phyloP scores from a whole-genome alignment of 768 basidiomycete species.

The Paxillus involutus region DNA sequence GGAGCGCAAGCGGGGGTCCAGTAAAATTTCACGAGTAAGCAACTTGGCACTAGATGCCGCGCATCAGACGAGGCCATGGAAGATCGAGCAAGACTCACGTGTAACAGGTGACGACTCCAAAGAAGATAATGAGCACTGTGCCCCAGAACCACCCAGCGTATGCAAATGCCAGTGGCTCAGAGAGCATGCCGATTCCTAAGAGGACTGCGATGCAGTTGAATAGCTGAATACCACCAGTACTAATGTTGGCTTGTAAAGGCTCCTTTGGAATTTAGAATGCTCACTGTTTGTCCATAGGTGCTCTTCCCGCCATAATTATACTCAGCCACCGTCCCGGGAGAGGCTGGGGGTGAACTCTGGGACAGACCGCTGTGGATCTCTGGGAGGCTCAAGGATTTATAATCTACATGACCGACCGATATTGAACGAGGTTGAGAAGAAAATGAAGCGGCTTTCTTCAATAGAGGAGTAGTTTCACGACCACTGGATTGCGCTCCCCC shows the following conservation, averaged over 20 bases:
- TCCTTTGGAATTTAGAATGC: constrained; percentile 13
- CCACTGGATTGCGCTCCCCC: not conserved
- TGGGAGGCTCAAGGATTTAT: not conserved
- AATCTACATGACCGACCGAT: not conserved
- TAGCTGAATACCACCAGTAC: constrained; percentile 44
- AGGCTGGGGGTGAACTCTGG: constrained; percentile 3
- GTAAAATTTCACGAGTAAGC: constrained; percentile 71
- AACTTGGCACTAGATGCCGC: constrained; percentile 69
- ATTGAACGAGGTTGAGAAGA: constrained; percentile 3
- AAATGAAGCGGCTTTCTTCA: constrained; percentile 40
- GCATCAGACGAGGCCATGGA: constrained; percentile 3
- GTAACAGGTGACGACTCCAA: constrained; percentile 82
- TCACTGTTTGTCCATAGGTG: constrained; percentile 72
- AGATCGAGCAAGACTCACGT: constrained; percentile 55
- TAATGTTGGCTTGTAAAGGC: not conserved
- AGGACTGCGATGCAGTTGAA: constrained; percentile 88
- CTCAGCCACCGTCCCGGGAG: constrained; percentile 2
- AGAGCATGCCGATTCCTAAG: constrained; percentile 86
- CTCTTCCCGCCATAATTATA: constrained; percentile 53
- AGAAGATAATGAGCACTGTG: constrained; percentile 68
- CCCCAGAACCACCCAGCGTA: constrained; percentile 90
- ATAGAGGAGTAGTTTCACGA: constrained; percentile 38
- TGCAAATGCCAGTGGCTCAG: constrained; percentile 88
- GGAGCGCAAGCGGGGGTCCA: constrained; percentile 69
- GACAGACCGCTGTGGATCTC: not conserved